Evolutionary conservation across 2,329 filamentous ascomycete genomes (phyloP).

Genomic region (Daldinia sp.): DNA sequence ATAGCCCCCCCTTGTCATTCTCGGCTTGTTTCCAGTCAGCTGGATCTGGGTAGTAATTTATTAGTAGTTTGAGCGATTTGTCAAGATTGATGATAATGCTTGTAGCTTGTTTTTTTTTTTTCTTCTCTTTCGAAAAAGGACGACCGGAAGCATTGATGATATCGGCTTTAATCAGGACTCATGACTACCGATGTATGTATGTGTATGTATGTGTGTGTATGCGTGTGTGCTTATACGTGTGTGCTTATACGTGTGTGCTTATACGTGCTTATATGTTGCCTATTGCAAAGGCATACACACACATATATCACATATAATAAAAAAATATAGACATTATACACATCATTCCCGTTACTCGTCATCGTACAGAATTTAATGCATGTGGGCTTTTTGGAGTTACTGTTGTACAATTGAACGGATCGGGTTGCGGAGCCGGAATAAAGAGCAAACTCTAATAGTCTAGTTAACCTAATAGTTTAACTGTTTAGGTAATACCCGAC

Average conservation of each 20-base stretch:
- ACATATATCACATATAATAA: slow-evolving; percentile 3
- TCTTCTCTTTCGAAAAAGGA: slow-evolving; percentile 2
- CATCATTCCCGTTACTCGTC: slow-evolving; percentile 24
- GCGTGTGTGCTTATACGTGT: neutral
- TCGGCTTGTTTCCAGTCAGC: slow-evolving; percentile 34
- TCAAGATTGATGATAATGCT: slow-evolving; percentile 19
- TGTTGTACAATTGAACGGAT: slow-evolving; percentile 30
- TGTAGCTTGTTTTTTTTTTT: neutral
- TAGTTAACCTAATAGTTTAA: slow-evolving; percentile 22
- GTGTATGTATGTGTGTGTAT: slow-evolving; percentile 21
- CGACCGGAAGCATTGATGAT: slow-evolving; percentile 21
- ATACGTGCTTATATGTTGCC: slow-evolving; percentile 18
- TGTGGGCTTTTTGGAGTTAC: slow-evolving; percentile 23
- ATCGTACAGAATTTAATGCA: slow-evolving; percentile 29
- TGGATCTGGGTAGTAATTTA: slow-evolving; percentile 36
- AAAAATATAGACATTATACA: slow-evolving; percentile 4
- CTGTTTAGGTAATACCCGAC: slow-evolving; percentile 36
- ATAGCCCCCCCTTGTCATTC: slow-evolving; percentile 12
- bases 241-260: neutral
- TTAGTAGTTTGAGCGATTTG: slow-evolving; percentile 17
- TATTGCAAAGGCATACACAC: slow-evolving; percentile 21
- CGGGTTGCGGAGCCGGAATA: slow-evolving; percentile 31
- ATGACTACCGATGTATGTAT: slow-evolving; percentile 25
- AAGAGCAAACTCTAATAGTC: slow-evolving; percentile 29
- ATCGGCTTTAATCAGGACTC: slow-evolving; percentile 21